phyloP scores from a whole-genome alignment of 345 rosid species.

The Nasturtium officinale region DNA sequence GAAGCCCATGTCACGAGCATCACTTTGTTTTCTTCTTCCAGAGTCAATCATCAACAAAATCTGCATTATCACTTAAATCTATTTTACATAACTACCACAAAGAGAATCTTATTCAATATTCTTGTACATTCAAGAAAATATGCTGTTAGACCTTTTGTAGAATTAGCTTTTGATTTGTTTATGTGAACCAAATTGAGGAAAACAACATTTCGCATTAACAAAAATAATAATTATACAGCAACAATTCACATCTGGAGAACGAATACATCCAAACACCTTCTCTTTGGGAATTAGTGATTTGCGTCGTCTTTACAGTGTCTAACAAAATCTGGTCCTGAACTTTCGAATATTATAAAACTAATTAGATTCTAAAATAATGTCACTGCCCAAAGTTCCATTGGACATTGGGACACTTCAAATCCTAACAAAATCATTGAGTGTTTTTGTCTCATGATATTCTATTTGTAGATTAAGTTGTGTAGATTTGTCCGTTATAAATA shows the following conservation, averaged over 20 bases:
- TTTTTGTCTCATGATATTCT: not conserved
- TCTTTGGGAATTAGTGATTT: not conserved
- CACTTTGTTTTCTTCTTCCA: constrained; percentile 31
- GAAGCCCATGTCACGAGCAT: constrained; percentile 40
- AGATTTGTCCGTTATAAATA: not conserved
- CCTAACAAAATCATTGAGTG: not conserved
- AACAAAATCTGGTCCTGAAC: not conserved
- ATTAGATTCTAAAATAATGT: not conserved
- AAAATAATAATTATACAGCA: not conserved
- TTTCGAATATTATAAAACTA: not conserved
- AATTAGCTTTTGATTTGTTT: constrained; percentile 19
- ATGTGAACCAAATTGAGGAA: constrained; percentile 1
- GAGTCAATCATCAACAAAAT: constrained; percentile 10
- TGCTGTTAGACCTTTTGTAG: constrained; percentile 4
- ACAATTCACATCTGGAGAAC: constrained; percentile 17
- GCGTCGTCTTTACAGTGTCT: not conserved
- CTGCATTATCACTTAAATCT: not conserved
- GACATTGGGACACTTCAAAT: not conserved
- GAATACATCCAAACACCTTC: constrained; percentile 19
- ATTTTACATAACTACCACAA: not conserved
- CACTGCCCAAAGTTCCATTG: not conserved
- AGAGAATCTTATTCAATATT: not conserved
- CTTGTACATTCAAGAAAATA: not conserved
- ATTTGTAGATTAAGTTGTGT: too few relatives aligned
- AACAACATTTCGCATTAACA: not conserved